These are phyloP conservation scores for Aphanomyces euteiches DNA, from an alignment of 352 stramenopile species.

Conservation along the genomic window DNA sequence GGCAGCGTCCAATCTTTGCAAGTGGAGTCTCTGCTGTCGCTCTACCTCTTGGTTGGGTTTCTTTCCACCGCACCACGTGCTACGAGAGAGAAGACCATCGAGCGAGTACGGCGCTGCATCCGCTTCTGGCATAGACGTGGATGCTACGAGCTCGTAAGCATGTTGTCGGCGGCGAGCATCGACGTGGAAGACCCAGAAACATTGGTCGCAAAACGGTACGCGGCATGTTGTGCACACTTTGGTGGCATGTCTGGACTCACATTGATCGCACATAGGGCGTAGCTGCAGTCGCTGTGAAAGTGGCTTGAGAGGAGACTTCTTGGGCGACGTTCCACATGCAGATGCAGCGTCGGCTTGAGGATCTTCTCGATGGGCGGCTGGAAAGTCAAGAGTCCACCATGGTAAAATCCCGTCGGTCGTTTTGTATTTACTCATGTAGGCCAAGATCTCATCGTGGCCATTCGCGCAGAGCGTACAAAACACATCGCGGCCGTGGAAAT, in stretches of 20 bases:
- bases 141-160: not conserved
- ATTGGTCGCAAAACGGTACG: conserved; percentile 2
- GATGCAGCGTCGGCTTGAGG: not conserved
- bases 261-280: conserved; percentile 8
- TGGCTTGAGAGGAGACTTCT: not conserved
- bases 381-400: conserved; percentile 1
- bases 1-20: no score
- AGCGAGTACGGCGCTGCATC: not conserved
- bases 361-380: not conserved
- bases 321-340: not conserved
- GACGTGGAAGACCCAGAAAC: conserved; percentile 1
- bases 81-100: no score
- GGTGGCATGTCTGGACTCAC: not conserved
- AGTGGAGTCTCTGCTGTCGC: no score
- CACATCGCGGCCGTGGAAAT: conserved; percentile 3
- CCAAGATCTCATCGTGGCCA: conserved; percentile 2
- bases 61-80: no score
- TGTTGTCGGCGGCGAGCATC: conserved; percentile 10
- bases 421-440: conserved; percentile 1
- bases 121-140: not conserved
- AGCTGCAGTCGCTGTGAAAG: not conserved
- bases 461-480: not conserved
- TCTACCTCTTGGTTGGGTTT: no score
- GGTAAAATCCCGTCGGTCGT: not conserved
- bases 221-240: not conserved